Evolutionary conservation across 768 basidiomycete species (phyloP).

Genomic region (Ramaria sp.): DNA sequence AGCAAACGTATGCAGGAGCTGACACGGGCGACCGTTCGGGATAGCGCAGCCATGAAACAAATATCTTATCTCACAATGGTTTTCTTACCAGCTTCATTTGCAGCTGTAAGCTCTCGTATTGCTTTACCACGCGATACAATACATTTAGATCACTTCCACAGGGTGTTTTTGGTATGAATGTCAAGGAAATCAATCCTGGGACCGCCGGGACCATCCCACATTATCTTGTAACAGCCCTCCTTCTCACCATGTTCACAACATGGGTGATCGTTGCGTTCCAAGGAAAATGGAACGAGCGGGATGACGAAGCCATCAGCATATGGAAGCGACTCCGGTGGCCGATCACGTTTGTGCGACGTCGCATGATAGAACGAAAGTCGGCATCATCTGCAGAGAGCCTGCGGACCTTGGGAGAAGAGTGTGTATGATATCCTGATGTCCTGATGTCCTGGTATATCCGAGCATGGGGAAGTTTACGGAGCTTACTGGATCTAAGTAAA

Average conservation of each 20-base stretch:
- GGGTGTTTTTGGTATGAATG: conserved; percentile 10
- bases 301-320: background rate
- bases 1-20: conserved; percentile 39
- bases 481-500: too few relatives aligned
- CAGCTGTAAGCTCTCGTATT: conserved; percentile 16
- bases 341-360: background rate
- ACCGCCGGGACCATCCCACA: conserved; percentile 7
- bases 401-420: too few relatives aligned
- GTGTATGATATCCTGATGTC: too few relatives aligned
- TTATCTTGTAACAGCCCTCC: conserved; percentile 4
- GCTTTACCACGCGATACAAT: too few relatives aligned
- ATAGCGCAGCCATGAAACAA: conserved; percentile 27
- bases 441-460: too few relatives aligned
- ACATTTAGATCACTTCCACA: conserved; percentile 12
- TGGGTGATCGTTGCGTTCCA: conserved; percentile 9
- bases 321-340: background rate
- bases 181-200: background rate
- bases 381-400: too few relatives aligned
- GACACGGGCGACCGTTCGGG: conserved; percentile 32
- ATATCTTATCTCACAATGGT: conserved; percentile 10
- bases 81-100: conserved; percentile 38
- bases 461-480: too few relatives aligned
- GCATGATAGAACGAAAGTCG: background rate
- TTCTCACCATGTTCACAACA: conserved; percentile 1
- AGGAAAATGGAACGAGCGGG: background rate